These are phyloP conservation scores for Cubamyces sp. DNA, from an alignment of 768 basidiomycete species.

Conservation along the genomic window DNA sequence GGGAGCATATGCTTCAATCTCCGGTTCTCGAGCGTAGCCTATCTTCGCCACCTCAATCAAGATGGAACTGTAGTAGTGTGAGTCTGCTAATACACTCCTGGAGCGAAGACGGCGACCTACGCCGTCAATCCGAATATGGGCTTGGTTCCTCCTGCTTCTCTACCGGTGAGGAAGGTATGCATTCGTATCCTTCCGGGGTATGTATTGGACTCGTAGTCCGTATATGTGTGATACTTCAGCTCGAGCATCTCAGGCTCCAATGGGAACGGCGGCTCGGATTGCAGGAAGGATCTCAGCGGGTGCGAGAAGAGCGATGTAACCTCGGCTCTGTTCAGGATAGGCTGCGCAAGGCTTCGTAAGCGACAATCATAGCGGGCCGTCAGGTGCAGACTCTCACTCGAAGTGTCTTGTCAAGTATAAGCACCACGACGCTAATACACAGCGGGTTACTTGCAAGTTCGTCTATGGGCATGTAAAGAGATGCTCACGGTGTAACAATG, in stretches of 20 bases:
- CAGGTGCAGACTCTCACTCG: slow-evolving; percentile 47
- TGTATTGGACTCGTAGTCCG: slow-evolving; percentile 45
- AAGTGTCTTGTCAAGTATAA: slow-evolving; percentile 79
- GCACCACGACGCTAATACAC: slow-evolving; percentile 71
- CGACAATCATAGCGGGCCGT: neutral
- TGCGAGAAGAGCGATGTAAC: slow-evolving; percentile 86
- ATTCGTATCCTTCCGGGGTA: slow-evolving; percentile 50
- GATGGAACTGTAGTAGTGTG: slow-evolving; percentile 44
- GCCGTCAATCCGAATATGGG: slow-evolving; percentile 90
- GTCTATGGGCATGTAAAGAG: neutral
- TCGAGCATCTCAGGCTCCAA: slow-evolving; percentile 56
- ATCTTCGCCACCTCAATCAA: slow-evolving; percentile 52
- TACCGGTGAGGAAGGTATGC: slow-evolving; percentile 84
- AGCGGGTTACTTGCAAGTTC: neutral
- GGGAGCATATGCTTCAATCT: slow-evolving; percentile 49
- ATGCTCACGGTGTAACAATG: slow-evolving; percentile 82
- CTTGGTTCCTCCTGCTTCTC: slow-evolving; percentile 83
- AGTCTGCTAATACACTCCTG: neutral
- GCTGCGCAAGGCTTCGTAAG: slow-evolving; percentile 45
- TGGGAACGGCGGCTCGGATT: slow-evolving; percentile 59
- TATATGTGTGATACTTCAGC: slow-evolving; percentile 66
- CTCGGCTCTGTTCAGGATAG: slow-evolving; percentile 78
- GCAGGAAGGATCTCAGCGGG: slow-evolving; percentile 75
- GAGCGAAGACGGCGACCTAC: slow-evolving; percentile 48
- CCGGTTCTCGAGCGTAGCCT: slow-evolving; percentile 51